Conservation (phyloP, 305 asterid species). For the Salvia sclarea region DNA sequence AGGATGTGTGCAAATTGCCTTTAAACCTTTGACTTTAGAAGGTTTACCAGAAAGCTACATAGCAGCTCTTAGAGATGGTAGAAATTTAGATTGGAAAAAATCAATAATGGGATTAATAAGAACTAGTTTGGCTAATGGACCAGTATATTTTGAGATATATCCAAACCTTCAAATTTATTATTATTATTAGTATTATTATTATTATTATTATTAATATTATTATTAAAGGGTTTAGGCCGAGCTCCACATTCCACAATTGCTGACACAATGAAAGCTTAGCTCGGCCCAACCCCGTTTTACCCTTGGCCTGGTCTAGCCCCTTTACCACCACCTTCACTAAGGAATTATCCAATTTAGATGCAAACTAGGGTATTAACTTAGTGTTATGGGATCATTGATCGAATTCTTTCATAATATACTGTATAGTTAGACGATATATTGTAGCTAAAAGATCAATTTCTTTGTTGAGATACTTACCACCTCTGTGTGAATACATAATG, state of each 20-base stretch:
- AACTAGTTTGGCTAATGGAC: no score
- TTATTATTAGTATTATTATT: no score
- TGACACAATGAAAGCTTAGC: neutral
- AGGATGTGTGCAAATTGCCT: no score
- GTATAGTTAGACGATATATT: neutral
- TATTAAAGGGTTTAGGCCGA: no score
- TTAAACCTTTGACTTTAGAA: no score
- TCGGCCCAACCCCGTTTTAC: neutral
- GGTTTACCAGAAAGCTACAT: no score
- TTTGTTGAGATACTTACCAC: slow-evolving; percentile 38
- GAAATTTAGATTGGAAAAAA: no score
- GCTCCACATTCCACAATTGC: neutral
- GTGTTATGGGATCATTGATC: neutral
- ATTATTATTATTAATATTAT: no score
- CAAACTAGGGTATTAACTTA: neutral
- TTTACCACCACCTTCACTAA: neutral
- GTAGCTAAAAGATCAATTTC: neutral
- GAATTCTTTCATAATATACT: neutral
- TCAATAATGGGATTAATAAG: no score
- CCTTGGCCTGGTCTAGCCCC: neutral
- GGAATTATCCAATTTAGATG: neutral
- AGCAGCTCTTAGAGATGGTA: no score
- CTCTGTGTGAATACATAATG: slow-evolving; percentile 60
- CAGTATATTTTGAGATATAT: no score
- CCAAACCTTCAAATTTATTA: no score